Evolutionary conservation across 371 early-diverging fungal genomes (phyloP), one percentile per base, ranked within the genome.

Genomic region (Batrachochytrium dendrobatidis): DNA sequence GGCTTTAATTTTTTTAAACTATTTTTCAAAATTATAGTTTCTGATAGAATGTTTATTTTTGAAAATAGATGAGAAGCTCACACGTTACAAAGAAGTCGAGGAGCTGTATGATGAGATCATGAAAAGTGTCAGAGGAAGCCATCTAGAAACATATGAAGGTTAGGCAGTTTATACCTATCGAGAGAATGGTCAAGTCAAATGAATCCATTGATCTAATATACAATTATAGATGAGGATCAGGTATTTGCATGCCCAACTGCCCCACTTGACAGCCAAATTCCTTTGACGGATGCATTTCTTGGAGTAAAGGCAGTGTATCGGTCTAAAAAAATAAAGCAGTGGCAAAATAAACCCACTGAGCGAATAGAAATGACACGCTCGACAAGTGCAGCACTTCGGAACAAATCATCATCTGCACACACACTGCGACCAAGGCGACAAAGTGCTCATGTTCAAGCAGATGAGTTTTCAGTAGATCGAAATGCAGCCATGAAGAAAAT

Each of bases 71-170:
- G 75, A 71, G 35, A 71, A 72, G 39, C 63, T 78, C 0, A 58
- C 67, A 15, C 59, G 73, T 34, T 74, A 59, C 65, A 78, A 78
- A 49, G 75, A 78, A 53, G 73, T 78, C 20, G 75, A 75, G 58
- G 79, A 78, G 57, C 64, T 78, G 3, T 78, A 78, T 56, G 68
- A 67, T 20, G 79, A 75, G 61, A 75, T 78, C 53, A 78, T 75
- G 72, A 72, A 69, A 39, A 67, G 72, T 3, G 45, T 72, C 15
- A 49, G 49, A n/a, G 64, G 66, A 20, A 62, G 57, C 29, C 69
- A 74, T 55, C 53, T 72, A 15, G 73, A 77, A 12, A 60, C 65
- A 2, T 61, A 66, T 17, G 73, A 67, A 39, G 64, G 74, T 76
- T 30, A 24, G 62, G 39, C 15, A n/a, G 39, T 3, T 28, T 33